Evolutionary conservation across 2,329 filamentous ascomycete genomes (phyloP).

Genomic region (Diaporthe sp.): DNA sequence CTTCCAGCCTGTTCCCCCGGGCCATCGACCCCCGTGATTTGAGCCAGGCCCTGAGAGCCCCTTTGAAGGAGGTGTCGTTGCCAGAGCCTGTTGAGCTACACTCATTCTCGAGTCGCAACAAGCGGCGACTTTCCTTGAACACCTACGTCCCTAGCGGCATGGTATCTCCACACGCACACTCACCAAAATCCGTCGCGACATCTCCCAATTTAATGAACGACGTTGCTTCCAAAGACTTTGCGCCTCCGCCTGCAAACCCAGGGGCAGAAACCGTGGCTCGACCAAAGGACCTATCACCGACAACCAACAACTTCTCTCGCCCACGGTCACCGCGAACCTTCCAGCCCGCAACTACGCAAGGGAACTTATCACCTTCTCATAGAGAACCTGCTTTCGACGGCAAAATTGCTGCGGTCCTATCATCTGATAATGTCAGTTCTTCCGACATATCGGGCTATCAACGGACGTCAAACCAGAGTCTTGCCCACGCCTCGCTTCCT

Average conservation of each 20-base stretch:
- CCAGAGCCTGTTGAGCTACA: neutral
- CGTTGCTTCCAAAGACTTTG: constrained; percentile 19
- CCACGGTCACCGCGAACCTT: constrained; percentile 20
- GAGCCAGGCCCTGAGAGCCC: neutral
- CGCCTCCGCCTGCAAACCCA: neutral
- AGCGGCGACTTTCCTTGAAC: constrained; percentile 21
- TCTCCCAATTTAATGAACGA: neutral
- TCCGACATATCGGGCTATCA: constrained; percentile 11
- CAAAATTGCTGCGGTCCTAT: neutral
- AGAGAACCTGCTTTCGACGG: neutral
- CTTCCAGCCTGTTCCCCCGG: neutral
- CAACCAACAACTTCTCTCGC: constrained; percentile 30
- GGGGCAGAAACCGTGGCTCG: neutral
- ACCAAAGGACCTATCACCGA: constrained; percentile 18
- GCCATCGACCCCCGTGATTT: neutral
- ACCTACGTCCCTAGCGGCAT: constrained; percentile 37
- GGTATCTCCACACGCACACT: neutral
- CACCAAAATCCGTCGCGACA: neutral
- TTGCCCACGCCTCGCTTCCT: neutral
- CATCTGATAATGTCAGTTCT: neutral
- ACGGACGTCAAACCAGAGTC: constrained; percentile 3
- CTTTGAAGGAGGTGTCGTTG: neutral
- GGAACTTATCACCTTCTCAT: neutral
- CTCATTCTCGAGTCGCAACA: constrained; percentile 29
- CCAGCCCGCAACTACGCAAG: neutral